Evolutionary conservation across 805 yeast genomes (phyloP), one percentile per base, ranked within the genome.

Genomic region (Brettanomyces bruxellensis): DNA sequence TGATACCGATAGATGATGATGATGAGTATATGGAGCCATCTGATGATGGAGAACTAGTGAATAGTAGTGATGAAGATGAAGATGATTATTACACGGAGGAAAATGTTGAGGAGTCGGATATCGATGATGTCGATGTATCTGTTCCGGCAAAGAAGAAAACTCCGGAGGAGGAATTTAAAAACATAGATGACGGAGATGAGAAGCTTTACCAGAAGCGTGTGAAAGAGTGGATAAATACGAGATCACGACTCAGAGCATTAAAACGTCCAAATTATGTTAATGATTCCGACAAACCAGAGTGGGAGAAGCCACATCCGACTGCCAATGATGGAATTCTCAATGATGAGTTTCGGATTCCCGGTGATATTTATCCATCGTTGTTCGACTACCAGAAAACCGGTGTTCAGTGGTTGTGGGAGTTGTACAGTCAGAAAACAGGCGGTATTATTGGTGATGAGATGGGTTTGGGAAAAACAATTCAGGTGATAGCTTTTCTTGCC

Each of bases 371-470:
- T 62, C 82, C 93, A 0, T 75, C 88, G 4, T 66, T 93, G 12
- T 93, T 93, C 58, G 95, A 87, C 52, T 93, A 93, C 61, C 99
- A 93, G 57, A 86, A 86, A 56, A 93, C 98, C 0, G 88, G 98
- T 51, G 97, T 93, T 1, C 96, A 93, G 57, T 91, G 99, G 99
- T 75, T 93, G 2, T 90, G 95, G 83, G 99, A 93, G 59, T 69
- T 93, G n/a, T 83, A 86, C 56, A 73, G 79, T 22, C 98, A 93
- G 61, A 79, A 78, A 43, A 83, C 90, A 3, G 99, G 99, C 3
- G 99, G 99, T 0, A 93, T 93, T 23, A 75, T 93, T 38, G 97
- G 98, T 25, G 99, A 93, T 64, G 99, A 93, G 62, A 93, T 93
- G 99, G 99, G 99, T 0, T 66, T 93, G 14, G 99, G 99, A 2